Evolutionary conservation across 805 yeast species (phyloP), one percentile per base, ranked within the genome.

Genomic region (Metschnikowia sp.): DNA sequence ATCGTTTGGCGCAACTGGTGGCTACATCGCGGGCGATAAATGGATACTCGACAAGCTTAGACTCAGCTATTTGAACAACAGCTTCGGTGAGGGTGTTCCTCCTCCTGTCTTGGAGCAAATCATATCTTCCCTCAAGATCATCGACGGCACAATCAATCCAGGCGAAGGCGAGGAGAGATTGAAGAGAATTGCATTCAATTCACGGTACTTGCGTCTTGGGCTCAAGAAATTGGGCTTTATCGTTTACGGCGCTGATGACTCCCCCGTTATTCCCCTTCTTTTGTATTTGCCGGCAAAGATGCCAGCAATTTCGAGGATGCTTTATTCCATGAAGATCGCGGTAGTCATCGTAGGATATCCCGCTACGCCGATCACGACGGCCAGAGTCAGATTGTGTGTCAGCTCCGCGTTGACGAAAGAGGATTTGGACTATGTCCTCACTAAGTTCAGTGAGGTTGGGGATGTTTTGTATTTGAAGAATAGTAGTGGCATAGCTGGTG

Each of bases 1-100:
- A 69, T 88, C 97, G 1, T 94, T 94, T 66, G 99, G 99, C 64
- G 98, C 99, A 13, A 89, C 98, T 36, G 99, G 99, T 62, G 99
- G 99, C 40, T 94, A 94, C 64, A 73, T 94, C 53, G 92, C 96
- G n/a, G 95, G 86, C 39, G 76, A 76, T 53, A 77, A 82, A 60
- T 70, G 67, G 40, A 69, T 88, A 31, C 84, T 92, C 42, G 91
- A 89, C 58, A 79, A 84, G 58, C 72, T 94, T 52, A 81, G 91
- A 68, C 58, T 86, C 36, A 84, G 81, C 58, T 81, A 88, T 58
- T 76, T 88, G 54, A 85, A 91, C 30, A 80, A 83, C 54, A 76
- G 73, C 38, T 88, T 90, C 62, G 83, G 94, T 37, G 99, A 94
- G 70, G 73, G 94, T 10, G 84, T 84, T 36, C 82, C 96, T n/a